Conservation (phyloP, 352 stramenopile genomes). For the Pythium volutum region DNA sequence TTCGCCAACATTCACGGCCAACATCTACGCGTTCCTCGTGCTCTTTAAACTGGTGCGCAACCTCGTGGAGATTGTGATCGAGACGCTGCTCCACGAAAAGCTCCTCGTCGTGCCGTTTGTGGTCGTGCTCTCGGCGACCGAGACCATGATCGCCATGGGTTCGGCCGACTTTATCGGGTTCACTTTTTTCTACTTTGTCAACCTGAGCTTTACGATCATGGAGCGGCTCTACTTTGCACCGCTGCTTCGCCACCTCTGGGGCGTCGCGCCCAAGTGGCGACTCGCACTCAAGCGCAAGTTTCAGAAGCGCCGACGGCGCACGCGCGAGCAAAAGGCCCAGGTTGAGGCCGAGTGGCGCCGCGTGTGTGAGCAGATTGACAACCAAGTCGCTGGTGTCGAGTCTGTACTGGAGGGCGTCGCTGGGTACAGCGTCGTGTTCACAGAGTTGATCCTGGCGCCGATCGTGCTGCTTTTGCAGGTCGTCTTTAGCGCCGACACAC, state of each 20-base stretch:
- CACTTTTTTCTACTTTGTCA: conserved; percentile 93
- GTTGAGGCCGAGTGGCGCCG: conserved; percentile 91
- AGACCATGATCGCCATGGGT: conserved; percentile 94
- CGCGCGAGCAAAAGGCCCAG: conserved; percentile 90
- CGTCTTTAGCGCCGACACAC: conserved; percentile 85
- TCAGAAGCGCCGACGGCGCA: conserved; percentile 65
- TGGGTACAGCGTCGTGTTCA: conserved; percentile 91
- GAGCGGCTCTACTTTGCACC: conserved; percentile 95
- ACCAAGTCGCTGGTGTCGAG: conserved; percentile 92
- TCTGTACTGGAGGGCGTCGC: conserved; percentile 89
- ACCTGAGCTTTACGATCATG: conserved; percentile 90
- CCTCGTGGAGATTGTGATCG: conserved; percentile 78
- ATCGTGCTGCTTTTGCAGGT: conserved; percentile 89
- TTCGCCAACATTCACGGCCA: conserved; percentile 87
- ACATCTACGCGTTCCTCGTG: conserved; percentile 91
- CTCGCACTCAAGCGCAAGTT: conserved; percentile 83
- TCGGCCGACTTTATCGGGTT: conserved; percentile 95
- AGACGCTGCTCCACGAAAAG: conserved; percentile 88
- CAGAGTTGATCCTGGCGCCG: conserved; percentile 82
- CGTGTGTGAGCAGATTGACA: conserved; percentile 94
- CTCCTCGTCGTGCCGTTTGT: conserved; percentile 90
- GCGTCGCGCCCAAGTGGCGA: conserved; percentile 90
- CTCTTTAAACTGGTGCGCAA: conserved; percentile 90
- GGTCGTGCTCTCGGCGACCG: conserved; percentile 87
- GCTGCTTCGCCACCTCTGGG: conserved; percentile 67